Evolutionary conservation across 495 filamentous ascomycete species (phyloP).

Genomic region (Xylaria grammica): DNA sequence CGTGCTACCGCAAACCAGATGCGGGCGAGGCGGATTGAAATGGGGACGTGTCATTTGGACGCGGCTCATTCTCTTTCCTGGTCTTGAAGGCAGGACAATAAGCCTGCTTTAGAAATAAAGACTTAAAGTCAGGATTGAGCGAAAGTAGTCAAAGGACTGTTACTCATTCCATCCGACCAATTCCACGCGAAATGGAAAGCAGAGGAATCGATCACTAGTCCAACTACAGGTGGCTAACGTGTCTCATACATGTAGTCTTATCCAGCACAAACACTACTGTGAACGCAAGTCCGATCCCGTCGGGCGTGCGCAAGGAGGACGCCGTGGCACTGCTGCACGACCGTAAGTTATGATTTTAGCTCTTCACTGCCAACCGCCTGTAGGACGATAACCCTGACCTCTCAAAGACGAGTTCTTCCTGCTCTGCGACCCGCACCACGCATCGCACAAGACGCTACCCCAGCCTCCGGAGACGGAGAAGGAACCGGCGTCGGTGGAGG

Average conservation of each 20-base stretch:
- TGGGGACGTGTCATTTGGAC: not conserved
- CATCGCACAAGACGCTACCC: conserved; percentile 39
- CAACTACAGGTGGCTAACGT: not conserved
- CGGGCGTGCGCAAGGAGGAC: conserved; percentile 51
- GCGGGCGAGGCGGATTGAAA: not conserved
- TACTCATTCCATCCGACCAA: not conserved
- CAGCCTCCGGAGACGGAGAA: conserved; percentile 23
- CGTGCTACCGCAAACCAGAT: not conserved
- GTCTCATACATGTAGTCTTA: conserved; percentile 37
- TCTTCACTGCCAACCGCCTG: too few relatives aligned
- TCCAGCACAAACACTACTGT: conserved; percentile 50
- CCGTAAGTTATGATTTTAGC: conserved; percentile 34
- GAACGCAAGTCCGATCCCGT: conserved; percentile 64
- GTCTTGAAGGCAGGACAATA: not conserved
- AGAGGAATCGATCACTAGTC: not conserved
- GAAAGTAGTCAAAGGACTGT: not conserved
- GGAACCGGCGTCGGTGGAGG: conserved; percentile 26
- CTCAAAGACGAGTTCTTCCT: conserved; percentile 45
- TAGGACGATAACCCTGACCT: not conserved
- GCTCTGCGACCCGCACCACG: conserved; percentile 48
- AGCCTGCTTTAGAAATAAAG: not conserved
- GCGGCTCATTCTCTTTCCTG: not conserved
- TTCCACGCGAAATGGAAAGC: not conserved
- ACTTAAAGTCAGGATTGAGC: too few relatives aligned
- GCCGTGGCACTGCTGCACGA: conserved; percentile 68